phyloP scores from a whole-genome alignment of 306 rosid species.

The Hippophae rhamnoides region DNA sequence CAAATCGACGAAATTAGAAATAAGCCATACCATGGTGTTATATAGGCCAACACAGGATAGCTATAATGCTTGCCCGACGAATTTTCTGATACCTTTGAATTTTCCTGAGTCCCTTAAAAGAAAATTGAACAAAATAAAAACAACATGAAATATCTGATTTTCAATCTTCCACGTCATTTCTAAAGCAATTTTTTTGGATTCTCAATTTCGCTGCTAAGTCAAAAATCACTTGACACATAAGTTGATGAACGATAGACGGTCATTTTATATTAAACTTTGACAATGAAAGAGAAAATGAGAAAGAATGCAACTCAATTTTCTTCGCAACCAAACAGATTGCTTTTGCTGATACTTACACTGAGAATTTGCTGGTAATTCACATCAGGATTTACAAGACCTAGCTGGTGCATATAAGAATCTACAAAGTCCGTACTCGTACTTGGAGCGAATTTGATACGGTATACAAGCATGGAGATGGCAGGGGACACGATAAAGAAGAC shows the following conservation, averaged over 20 bases:
- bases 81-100: slow-evolving; percentile 47
- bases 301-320: not conserved
- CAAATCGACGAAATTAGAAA: not conserved
- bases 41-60: slow-evolving; percentile 76
- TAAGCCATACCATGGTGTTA: slow-evolving; percentile 77
- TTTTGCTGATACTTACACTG: slow-evolving; percentile 34
- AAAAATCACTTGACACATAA: slow-evolving; percentile 7
- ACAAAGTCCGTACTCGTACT: not conserved
- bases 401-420: slow-evolving; percentile 25
- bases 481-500: slow-evolving; percentile 49
- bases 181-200: not conserved
- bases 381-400: slow-evolving; percentile 37
- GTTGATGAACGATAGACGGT: not conserved
- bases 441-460: slow-evolving; percentile 26
- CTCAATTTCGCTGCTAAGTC: not conserved
- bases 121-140: slow-evolving; percentile 3
- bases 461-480: slow-evolving; percentile 33
- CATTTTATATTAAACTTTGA: not conserved
- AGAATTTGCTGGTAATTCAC: slow-evolving; percentile 49
- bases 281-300: not conserved
- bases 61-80: slow-evolving; percentile 40
- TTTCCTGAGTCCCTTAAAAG: slow-evolving; percentile 41
- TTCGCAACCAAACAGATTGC: no score
- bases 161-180: not conserved
- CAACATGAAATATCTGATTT: not conserved